phyloP scores from a whole-genome alignment of 331 rosid species.

The Ulmus americana region DNA sequence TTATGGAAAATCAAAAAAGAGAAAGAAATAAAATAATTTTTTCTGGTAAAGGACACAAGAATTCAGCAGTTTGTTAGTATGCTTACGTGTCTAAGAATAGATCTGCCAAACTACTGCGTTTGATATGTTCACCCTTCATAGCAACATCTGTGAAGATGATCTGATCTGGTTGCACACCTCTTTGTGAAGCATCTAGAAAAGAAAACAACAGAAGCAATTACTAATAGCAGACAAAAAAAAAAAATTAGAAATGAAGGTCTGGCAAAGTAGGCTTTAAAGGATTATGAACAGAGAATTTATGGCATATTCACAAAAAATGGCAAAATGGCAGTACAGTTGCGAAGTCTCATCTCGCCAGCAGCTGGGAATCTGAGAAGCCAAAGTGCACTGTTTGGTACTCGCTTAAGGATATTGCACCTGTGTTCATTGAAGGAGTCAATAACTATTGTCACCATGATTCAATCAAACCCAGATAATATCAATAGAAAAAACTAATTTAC shows the following conservation, averaged over 20 bases:
- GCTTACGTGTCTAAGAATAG: constrained; percentile 77
- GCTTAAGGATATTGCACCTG: constrained; percentile 89
- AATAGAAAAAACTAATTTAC: constrained; percentile 35
- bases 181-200: constrained; percentile 66
- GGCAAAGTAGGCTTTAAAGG: neutral
- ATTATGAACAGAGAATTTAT: neutral
- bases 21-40: neutral
- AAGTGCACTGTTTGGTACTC: constrained; percentile 85
- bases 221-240: neutral
- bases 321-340: constrained; percentile 42
- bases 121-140: constrained; percentile 87
- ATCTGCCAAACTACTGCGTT: constrained; percentile 89
- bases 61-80: neutral
- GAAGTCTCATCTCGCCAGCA: constrained; percentile 78
- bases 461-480: neutral
- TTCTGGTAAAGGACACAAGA: neutral
- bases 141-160: constrained; percentile 96
- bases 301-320: neutral
- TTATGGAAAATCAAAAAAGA: too few species aligned
- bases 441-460: neutral
- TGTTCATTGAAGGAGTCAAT: neutral
- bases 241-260: neutral
- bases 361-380: constrained; percentile 97
- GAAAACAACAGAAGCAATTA: constrained; percentile 7
- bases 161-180: constrained; percentile 87